phyloP scores from a whole-genome alignment of 768 basidiomycete species.

The Mycena filopes region DNA sequence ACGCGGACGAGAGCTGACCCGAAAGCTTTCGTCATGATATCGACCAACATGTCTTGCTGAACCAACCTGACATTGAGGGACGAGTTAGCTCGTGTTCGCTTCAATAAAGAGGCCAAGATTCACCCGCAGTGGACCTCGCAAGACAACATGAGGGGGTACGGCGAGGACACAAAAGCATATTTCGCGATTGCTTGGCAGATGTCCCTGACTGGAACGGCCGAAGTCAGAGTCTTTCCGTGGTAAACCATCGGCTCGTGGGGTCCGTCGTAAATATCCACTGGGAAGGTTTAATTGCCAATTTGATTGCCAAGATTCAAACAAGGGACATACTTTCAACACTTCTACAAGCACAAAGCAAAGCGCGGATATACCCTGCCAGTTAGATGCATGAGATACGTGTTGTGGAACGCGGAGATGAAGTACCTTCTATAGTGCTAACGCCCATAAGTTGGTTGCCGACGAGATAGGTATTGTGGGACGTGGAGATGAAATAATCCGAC shows the following conservation, averaged over 20 bases:
- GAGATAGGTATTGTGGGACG: conserved; percentile 94
- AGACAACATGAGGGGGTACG: conserved; percentile 95
- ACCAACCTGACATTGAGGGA: conserved; percentile 40
- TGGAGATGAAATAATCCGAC: conserved; percentile 81
- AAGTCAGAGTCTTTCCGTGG: conserved; percentile 92
- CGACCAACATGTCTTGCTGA: conserved; percentile 61
- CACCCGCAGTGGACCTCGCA: conserved; percentile 90
- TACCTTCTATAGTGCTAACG: conserved; percentile 88
- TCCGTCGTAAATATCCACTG: conserved; percentile 95
- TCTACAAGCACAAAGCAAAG: conserved; percentile 89
- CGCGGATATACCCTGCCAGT: conserved; percentile 90
- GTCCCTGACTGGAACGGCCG: conserved; percentile 84
- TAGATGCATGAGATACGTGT: too few species aligned
- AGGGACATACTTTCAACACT: conserved; percentile 85
- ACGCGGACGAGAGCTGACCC: conserved; percentile 52
- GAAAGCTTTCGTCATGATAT: conserved; percentile 59
- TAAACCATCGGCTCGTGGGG: conserved; percentile 86
- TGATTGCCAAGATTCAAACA: conserved; percentile 1
- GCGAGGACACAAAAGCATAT: conserved; percentile 94
- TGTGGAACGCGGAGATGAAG: too few species aligned
- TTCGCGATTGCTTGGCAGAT: conserved; percentile 88
- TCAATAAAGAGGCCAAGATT: too few species aligned
- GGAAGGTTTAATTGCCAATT: conserved; percentile 4
- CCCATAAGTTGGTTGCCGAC: conserved; percentile 90
- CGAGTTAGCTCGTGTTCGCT: too few species aligned